Conservation (phyloP, 805 yeast species). For the Candida germanica region DNA sequence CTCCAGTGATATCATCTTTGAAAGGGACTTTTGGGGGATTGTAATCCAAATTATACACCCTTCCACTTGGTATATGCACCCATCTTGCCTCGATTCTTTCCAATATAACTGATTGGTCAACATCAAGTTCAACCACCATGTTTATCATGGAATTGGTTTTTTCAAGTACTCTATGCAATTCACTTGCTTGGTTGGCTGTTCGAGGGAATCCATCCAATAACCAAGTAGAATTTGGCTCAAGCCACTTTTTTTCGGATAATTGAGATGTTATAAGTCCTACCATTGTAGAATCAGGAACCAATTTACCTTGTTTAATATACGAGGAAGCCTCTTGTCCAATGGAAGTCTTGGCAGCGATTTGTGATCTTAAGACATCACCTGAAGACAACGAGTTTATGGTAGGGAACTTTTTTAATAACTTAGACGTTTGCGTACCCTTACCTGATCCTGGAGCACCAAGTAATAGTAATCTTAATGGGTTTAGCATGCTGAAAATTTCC, state of each 20-base stretch:
- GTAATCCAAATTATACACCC: constrained; percentile 81
- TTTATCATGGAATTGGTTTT: constrained; percentile 48
- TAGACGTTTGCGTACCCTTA: constrained; percentile 82
- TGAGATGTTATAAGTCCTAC: constrained; percentile 54
- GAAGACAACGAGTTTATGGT: constrained; percentile 63
- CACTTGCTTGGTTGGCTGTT: constrained; percentile 67
- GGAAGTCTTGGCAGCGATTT: constrained; percentile 52
- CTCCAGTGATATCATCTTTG: constrained; percentile 86
- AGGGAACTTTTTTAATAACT: constrained; percentile 54
- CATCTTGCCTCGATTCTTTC: constrained; percentile 81
- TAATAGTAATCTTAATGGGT: constrained; percentile 63
- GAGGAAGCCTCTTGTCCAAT: constrained; percentile 57
- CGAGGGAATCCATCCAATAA: constrained; percentile 92
- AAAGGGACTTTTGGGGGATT: constrained; percentile 86
- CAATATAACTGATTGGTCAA: constrained; percentile 79
- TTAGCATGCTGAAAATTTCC: too few species aligned
- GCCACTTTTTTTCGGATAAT: constrained; percentile 41
- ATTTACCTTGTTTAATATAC: constrained; percentile 58
- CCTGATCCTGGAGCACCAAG: constrained; percentile 97
- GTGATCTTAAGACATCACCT: constrained; percentile 76
- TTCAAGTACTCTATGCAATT: constrained; percentile 45
- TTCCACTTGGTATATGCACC: constrained; percentile 81
- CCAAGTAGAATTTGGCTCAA: constrained; percentile 53
- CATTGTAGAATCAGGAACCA: constrained; percentile 74
- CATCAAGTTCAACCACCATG: constrained; percentile 80